Evolutionary conservation across 495 filamentous ascomycete species (phyloP).

Genomic region (Daldinia grandis): DNA sequence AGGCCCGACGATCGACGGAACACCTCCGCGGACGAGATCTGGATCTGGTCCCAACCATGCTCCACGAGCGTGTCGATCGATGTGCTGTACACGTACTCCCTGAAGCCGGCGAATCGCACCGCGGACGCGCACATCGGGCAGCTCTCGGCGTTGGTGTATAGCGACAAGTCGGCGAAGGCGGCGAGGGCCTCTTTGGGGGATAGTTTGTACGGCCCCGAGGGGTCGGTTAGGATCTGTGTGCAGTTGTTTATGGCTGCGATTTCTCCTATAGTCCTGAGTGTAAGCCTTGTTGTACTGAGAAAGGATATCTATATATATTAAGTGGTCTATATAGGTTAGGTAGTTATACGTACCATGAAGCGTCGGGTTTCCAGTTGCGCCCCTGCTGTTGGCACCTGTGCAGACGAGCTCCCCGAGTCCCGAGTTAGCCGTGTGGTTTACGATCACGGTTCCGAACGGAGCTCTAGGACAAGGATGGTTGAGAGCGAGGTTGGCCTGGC

Average conservation of each 20-base stretch:
- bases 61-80: conserved; percentile 55
- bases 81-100: conserved; percentile 63
- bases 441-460: conserved; percentile 62
- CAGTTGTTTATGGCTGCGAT: conserved; percentile 64
- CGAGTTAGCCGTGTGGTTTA: conserved; percentile 57
- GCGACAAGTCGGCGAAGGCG: conserved; percentile 55
- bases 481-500: conserved; percentile 57
- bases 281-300: background rate
- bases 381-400: conserved; percentile 53
- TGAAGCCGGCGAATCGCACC: conserved; percentile 63
- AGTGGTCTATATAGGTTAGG: too few relatives aligned
- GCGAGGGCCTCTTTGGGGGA: conserved; percentile 40
- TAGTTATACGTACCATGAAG: conserved; percentile 52
- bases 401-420: conserved; percentile 56
- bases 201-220: conserved; percentile 54
- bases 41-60: conserved; percentile 62
- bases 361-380: conserved; percentile 55
- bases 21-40: conserved; percentile 55
- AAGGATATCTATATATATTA: background rate
- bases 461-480: conserved; percentile 58
- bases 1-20: conserved; percentile 55
- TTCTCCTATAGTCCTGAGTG: conserved; percentile 49
- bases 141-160: conserved; percentile 66
- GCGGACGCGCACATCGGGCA: conserved; percentile 68
- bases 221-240: conserved; percentile 56